These are phyloP conservation scores for Phytophthora macrochlamydospora DNA, from an alignment of 352 stramenopile genomes.

Conservation along the genomic window DNA sequence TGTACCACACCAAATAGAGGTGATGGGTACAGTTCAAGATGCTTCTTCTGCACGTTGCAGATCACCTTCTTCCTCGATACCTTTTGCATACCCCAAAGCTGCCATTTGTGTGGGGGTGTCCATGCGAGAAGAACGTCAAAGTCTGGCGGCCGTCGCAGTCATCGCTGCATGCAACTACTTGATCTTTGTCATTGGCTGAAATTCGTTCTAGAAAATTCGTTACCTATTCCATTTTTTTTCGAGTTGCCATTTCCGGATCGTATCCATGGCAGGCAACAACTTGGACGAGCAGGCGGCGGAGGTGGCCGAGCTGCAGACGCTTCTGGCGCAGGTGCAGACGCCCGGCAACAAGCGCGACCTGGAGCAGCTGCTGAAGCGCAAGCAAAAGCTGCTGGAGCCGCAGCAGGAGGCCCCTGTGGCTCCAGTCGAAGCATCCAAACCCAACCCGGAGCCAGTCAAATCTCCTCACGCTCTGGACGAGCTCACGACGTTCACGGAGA, in stretches of 20 bases:
- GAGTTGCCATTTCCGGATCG: conserved; percentile 11
- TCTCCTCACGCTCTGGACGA: conserved; percentile 31
- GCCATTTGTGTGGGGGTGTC: too few species aligned
- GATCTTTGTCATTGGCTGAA: too few species aligned
- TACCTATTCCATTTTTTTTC: neutral
- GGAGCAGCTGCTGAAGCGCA: conserved; percentile 56
- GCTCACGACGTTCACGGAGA: conserved; percentile 76
- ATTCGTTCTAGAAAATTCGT: neutral
- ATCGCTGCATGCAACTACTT: too few species aligned
- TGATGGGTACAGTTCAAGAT: too few species aligned
- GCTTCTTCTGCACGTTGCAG: too few species aligned
- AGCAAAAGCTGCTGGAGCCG: conserved; percentile 56
- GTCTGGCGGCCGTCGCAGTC: too few species aligned
- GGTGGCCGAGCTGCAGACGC: conserved; percentile 67
- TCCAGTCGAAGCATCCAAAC: conserved; percentile 32
- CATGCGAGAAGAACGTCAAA: too few species aligned
- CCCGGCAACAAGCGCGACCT: conserved; percentile 69
- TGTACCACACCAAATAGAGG: neutral
- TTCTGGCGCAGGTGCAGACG: conserved; percentile 61
- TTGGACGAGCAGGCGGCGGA: conserved; percentile 43
- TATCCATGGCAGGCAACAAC: conserved; percentile 20
- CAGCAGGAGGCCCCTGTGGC: conserved; percentile 30
- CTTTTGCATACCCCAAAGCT: too few species aligned
- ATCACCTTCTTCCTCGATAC: too few species aligned
- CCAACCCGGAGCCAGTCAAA: conserved; percentile 27